Conservation (phyloP, 805 yeast species). For the Metschnikowia kunwiensis region DNA sequence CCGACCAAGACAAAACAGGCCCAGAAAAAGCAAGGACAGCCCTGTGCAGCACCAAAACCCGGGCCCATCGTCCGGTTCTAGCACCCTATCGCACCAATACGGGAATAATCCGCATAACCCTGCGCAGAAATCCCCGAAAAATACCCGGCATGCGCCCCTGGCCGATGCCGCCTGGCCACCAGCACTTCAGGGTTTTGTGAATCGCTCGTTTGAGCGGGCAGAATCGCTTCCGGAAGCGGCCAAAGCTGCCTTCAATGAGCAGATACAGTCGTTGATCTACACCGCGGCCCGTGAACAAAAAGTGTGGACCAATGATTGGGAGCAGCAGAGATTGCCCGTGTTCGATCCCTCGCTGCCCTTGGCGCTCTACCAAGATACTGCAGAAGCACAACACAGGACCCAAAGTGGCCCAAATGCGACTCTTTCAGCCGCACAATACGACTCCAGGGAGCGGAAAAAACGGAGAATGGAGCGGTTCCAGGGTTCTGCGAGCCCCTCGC, state of each 20-base stretch:
- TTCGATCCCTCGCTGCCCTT: constrained; percentile 20
- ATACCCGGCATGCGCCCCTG: background rate
- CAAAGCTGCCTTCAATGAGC: constrained; percentile 43
- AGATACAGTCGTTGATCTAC: constrained; percentile 49
- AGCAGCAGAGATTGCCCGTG: constrained; percentile 46
- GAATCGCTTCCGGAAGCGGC: constrained; percentile 29
- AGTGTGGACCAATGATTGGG: constrained; percentile 55
- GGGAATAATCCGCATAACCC: background rate
- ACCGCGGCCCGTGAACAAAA: constrained; percentile 44
- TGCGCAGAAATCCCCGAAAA: too few relatives aligned
- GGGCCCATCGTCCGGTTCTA: background rate
- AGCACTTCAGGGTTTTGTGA: constrained; percentile 50
- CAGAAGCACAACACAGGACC: background rate
- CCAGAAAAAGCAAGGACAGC: background rate
- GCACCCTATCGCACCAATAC: background rate
- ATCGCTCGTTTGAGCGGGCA: constrained; percentile 42
- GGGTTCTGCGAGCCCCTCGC: constrained; percentile 1
- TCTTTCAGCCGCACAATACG: constrained; percentile 19
- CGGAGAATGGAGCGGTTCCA: constrained; percentile 50
- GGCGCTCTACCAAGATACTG: constrained; percentile 13
- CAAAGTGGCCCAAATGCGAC: constrained; percentile 16
- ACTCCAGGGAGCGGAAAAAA: constrained; percentile 35
- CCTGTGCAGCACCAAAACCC: background rate
- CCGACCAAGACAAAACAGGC: background rate
- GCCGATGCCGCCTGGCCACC: constrained; percentile 49